Conservation (phyloP, 441 rosid species). For the Pelargonium australe region DNA sequence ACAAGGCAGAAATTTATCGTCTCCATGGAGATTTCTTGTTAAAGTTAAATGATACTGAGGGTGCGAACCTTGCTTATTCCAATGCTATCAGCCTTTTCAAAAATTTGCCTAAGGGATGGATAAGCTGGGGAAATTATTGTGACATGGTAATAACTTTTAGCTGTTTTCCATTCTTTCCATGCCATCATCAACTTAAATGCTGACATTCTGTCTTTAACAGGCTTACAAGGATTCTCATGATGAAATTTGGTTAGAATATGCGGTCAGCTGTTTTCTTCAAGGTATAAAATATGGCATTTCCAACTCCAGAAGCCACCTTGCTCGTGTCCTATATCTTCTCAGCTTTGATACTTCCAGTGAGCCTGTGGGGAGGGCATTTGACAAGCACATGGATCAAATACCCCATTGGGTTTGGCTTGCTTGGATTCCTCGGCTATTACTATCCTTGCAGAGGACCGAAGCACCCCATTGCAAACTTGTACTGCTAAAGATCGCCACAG, state of each 20-base stretch:
- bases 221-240: slow-evolving; percentile 81
- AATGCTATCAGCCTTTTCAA: slow-evolving; percentile 82
- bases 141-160: slow-evolving; percentile 61
- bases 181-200: slow-evolving; percentile 16
- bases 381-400: slow-evolving; percentile 87
- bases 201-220: slow-evolving; percentile 39
- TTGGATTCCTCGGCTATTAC: slow-evolving; percentile 96
- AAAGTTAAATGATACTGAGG: slow-evolving; percentile 70
- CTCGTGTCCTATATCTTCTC: slow-evolving; percentile 91
- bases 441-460: slow-evolving; percentile 94
- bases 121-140: slow-evolving; percentile 98
- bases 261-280: slow-evolving; percentile 98
- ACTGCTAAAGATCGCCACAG: slow-evolving; percentile 74
- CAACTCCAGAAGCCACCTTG: slow-evolving; percentile 92
- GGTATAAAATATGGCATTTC: slow-evolving; percentile 96
- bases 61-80: slow-evolving; percentile 82
- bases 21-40: slow-evolving; percentile 82
- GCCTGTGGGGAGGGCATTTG: slow-evolving; percentile 93
- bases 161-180: slow-evolving; percentile 17
- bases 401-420: slow-evolving; percentile 99
- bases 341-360: slow-evolving; percentile 93
- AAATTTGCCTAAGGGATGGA: slow-evolving; percentile 96
- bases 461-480: slow-evolving; percentile 98
- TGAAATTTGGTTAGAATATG: slow-evolving; percentile 95
- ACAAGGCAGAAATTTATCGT: slow-evolving; percentile 82